A percentile compares a stretch with the other conserved stretches of the same genome.
Evolutionary conservation across 2,329 filamentous ascomycete genomes (phyloP).

Genomic region (Xylaria polymorpha): DNA sequence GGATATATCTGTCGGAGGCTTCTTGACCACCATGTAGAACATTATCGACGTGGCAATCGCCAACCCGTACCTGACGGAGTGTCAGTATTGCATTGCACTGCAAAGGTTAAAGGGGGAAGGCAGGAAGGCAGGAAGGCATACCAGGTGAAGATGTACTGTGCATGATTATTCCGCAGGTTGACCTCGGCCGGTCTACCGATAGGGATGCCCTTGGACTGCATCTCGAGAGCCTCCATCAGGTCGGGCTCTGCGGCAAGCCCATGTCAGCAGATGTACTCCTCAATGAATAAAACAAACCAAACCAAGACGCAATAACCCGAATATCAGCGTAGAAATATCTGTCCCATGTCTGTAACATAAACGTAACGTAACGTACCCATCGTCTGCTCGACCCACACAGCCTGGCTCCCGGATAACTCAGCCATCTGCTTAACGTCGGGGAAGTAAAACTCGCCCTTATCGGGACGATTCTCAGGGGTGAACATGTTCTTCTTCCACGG

Average conservation of each 20-base stretch:
- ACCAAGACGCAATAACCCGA: not conserved
- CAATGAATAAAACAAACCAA: constrained; percentile 11
- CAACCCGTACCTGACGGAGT: constrained; percentile 78
- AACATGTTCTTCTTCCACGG: constrained; percentile 99
- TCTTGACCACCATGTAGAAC: constrained; percentile 95
- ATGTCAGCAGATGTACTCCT: constrained; percentile 38
- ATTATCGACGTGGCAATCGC: constrained; percentile 89
- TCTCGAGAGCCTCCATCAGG: constrained; percentile 78
- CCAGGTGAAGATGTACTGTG: constrained; percentile 99
- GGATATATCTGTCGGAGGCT: constrained; percentile 78
- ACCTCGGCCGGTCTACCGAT: constrained; percentile 90
- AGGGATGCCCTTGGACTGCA: constrained; percentile 83
- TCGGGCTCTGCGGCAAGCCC: constrained; percentile 72
- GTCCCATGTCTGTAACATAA: not conserved
- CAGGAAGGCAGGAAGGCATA: constrained; percentile 59
- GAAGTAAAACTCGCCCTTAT: constrained; percentile 91
- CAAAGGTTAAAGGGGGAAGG: constrained; percentile 1
- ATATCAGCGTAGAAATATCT: not conserved
- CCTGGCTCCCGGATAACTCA: constrained; percentile 79
- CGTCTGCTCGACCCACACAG: constrained; percentile 95
- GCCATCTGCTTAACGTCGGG: constrained; percentile 96
- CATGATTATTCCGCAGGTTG: constrained; percentile 94
- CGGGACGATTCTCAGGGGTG: constrained; percentile 88
- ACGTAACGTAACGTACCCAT: constrained; percentile 74
- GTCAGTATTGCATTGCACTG: constrained; percentile 28